phyloP scores from a whole-genome alignment of 2,329 filamentous ascomycete genomes.

The Sordariomycetes sp. region DNA sequence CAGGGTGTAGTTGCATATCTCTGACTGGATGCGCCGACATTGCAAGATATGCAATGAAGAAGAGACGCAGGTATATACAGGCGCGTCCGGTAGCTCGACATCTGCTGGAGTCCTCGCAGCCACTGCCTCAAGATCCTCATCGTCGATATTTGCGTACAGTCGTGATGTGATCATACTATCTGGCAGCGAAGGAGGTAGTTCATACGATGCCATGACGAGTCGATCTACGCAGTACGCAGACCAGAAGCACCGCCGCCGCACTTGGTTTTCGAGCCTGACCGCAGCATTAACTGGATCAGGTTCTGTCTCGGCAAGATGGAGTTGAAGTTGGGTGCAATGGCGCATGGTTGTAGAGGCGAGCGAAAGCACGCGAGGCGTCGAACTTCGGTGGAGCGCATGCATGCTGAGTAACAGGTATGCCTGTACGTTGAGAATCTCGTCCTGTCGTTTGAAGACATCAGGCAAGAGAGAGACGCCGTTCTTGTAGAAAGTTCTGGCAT shows the following conservation, averaged over 20 bases:
- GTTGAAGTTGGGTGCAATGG: slow-evolving; percentile 16
- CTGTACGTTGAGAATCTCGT: slow-evolving; percentile 9
- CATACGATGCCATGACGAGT: slow-evolving; percentile 14
- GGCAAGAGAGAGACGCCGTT: slow-evolving; percentile 10
- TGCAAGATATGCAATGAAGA: slow-evolving; percentile 15
- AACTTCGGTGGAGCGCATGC: slow-evolving; percentile 16
- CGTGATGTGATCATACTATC: slow-evolving; percentile 17
- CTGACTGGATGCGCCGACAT: slow-evolving; percentile 16
- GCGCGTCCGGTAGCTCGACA: slow-evolving; percentile 6
- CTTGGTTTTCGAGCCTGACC: slow-evolving; percentile 9
- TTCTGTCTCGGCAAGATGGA: slow-evolving; percentile 15
- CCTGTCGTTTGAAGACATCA: slow-evolving; percentile 10
- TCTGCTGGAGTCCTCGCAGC: slow-evolving; percentile 6
- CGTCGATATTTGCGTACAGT: slow-evolving; percentile 15
- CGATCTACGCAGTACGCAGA: slow-evolving; percentile 18
- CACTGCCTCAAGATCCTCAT: slow-evolving; percentile 10
- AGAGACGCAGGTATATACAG: slow-evolving; percentile 12
- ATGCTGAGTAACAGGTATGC: slow-evolving; percentile 13
- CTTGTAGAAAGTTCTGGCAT: slow-evolving; percentile 10
- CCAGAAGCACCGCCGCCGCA: slow-evolving; percentile 19
- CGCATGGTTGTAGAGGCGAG: slow-evolving; percentile 14
- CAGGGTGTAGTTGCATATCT: slow-evolving; percentile 15
- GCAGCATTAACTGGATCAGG: slow-evolving; percentile 1
- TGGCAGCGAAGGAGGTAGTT: slow-evolving; percentile 14
- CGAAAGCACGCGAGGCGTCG: slow-evolving; percentile 15